These are phyloP conservation scores for Thielaviopsis euricoi DNA, from an alignment of 2,329 filamentous ascomycete species.

Conservation along the genomic window DNA sequence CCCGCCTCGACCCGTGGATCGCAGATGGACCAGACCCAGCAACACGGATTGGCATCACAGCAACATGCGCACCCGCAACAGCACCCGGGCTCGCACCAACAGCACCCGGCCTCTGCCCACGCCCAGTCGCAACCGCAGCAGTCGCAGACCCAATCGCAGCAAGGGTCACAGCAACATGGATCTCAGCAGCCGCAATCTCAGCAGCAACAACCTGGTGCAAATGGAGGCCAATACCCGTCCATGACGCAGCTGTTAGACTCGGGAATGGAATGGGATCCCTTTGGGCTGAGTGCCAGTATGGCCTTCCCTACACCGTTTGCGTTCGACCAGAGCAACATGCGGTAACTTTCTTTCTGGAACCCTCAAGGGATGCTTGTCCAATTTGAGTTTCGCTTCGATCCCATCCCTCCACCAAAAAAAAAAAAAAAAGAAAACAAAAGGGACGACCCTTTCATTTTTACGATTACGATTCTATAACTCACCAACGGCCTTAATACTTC, in stretches of 20 bases:
- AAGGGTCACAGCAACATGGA: constrained; percentile 12
- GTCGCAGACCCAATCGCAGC: constrained; percentile 19
- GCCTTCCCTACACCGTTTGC: constrained; percentile 76
- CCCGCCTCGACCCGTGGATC: constrained; percentile 28
- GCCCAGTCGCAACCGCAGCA: constrained; percentile 13
- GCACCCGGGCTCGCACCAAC: constrained; percentile 20
- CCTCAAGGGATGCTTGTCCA: neutral
- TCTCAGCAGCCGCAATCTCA: constrained; percentile 16
- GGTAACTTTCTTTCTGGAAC: constrained; percentile 17
- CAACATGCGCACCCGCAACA: constrained; percentile 22
- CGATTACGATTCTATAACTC: neutral
- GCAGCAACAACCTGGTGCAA: constrained; percentile 9
- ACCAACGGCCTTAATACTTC: neutral
- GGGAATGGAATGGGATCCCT: constrained; percentile 82
- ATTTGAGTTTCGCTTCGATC: too few species aligned
- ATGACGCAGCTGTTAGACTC: constrained; percentile 55
- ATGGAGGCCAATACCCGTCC: constrained; percentile 35
- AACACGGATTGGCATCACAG: neutral
- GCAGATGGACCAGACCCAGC: constrained; percentile 16
- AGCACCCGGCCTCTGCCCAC: constrained; percentile 17
- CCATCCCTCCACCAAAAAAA: neutral
- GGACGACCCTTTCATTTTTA: neutral
- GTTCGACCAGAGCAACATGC: constrained; percentile 46
- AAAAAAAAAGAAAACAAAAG: too few species aligned
- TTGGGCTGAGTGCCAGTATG: constrained; percentile 87